Evolutionary conservation across 768 basidiomycete species (phyloP).

Genomic region (Pleurotus tuoliensis): DNA sequence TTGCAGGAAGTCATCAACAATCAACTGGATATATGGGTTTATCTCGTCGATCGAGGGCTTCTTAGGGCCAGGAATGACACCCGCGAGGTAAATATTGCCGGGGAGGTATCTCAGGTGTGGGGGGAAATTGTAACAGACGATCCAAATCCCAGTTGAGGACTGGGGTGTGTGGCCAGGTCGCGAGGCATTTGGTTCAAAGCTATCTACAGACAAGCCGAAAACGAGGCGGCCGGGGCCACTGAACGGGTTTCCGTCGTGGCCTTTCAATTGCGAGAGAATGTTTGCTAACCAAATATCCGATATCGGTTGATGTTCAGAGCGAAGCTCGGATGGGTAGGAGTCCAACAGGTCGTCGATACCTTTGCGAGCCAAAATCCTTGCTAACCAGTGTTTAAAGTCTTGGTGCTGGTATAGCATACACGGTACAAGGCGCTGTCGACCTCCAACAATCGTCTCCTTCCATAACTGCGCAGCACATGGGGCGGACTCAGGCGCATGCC

Average conservation of each 20-base stretch:
- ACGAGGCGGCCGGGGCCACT: neutral
- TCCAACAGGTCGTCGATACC: slow-evolving; percentile 22
- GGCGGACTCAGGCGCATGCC: too few relatives aligned
- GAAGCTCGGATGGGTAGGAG: slow-evolving; percentile 5
- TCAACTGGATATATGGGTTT: neutral
- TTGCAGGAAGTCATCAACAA: neutral
- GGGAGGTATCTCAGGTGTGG: neutral
- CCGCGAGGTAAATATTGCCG: neutral
- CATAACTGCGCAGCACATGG: too few relatives aligned
- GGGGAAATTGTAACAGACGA: neutral
- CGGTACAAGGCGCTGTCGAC: too few relatives aligned
- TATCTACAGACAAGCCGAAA: neutral
- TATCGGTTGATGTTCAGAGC: too few relatives aligned
- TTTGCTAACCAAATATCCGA: too few relatives aligned
- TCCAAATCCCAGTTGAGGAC: neutral
- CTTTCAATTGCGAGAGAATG: too few relatives aligned
- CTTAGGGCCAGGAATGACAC: slow-evolving; percentile 1
- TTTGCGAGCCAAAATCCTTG: slow-evolving; percentile 18
- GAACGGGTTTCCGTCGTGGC: too few relatives aligned
- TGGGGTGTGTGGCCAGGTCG: neutral
- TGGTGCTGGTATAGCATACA: slow-evolving; percentile 16
- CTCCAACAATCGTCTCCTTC: too few relatives aligned
- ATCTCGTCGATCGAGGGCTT: neutral
- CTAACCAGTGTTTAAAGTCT: slow-evolving; percentile 20
- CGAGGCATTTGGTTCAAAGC: neutral